Evolutionary conservation across 139 green algal genomes (phyloP).

Genomic region (Zygnema circumcarinatum): DNA sequence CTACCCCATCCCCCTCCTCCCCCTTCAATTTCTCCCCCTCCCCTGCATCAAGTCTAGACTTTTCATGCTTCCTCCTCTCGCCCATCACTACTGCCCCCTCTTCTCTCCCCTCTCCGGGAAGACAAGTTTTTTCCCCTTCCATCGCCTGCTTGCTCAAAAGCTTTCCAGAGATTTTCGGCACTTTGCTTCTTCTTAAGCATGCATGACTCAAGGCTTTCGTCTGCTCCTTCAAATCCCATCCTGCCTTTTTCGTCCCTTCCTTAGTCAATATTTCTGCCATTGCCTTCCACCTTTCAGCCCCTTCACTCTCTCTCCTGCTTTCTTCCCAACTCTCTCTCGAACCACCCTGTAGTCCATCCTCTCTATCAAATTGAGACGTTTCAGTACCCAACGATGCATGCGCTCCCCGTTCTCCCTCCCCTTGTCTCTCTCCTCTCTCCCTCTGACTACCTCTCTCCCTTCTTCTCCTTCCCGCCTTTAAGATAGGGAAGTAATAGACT

Average conservation of each 20-base stretch:
- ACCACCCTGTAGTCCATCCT: neutral
- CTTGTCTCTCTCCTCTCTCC: neutral
- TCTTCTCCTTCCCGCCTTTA: constrained; percentile 7
- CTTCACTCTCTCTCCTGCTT: neutral
- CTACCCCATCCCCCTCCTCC: neutral
- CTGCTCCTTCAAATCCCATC: constrained; percentile 52
- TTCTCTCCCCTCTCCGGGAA: neutral
- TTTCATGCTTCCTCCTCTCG: neutral
- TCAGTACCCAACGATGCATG: neutral
- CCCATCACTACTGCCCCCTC: neutral
- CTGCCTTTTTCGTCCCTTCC: constrained; percentile 10
- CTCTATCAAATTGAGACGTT: neutral
- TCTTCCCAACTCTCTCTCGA: neutral
- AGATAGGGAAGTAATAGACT: constrained; percentile 46
- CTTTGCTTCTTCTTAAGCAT: neutral
- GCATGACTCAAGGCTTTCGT: constrained; percentile 19
- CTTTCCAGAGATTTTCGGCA: too few relatives aligned
- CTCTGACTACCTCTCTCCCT: neutral
- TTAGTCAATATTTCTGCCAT: constrained; percentile 28
- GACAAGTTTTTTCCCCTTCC: neutral
- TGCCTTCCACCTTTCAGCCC: constrained; percentile 32
- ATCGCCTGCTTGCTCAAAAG: too few relatives aligned
- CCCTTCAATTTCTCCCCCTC: too few relatives aligned
- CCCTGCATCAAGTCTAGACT: neutral
- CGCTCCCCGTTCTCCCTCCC: neutral